A percentile compares a stretch with the other conserved stretches of the same genome.
phyloP scores from a whole-genome alignment of 768 basidiomycete species.

The Imleria badia region DNA sequence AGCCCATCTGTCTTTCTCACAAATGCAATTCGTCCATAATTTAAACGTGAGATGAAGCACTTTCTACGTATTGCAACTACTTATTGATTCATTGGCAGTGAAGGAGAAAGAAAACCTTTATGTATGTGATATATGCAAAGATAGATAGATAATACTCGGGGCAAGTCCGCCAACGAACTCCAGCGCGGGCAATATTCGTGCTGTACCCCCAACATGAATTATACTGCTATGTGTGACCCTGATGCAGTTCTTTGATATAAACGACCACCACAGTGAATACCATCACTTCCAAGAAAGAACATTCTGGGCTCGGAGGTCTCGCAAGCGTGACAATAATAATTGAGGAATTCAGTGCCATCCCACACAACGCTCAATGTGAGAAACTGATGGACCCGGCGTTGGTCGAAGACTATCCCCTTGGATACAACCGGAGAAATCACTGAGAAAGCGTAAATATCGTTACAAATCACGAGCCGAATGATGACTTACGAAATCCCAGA shows the following conservation, averaged over 20 bases:
- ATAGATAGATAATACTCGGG: slow-evolving; percentile 9
- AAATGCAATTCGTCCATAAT: not conserved
- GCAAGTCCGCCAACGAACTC: slow-evolving; percentile 8
- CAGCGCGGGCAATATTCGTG: slow-evolving; percentile 9
- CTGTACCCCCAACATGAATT: not conserved
- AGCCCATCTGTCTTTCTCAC: not conserved
- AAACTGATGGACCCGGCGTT: not conserved
- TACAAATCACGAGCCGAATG: not conserved
- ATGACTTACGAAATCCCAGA: slow-evolving; percentile 62
- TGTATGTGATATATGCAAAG: too few species aligned
- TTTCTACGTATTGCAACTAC: not conserved
- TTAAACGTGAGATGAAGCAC: not conserved
- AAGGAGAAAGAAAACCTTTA: not conserved
- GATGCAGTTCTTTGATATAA: not conserved
- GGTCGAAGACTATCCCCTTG: not conserved
- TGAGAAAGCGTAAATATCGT: slow-evolving; percentile 8
- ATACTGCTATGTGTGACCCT: slow-evolving; percentile 6
- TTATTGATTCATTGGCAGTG: not conserved
- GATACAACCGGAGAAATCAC: slow-evolving; percentile 19
- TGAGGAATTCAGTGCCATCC: not conserved
- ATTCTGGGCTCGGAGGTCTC: not conserved
- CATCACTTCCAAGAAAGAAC: slow-evolving; percentile 1
- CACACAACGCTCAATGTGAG: slow-evolving; percentile 5
- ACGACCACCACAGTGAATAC: slow-evolving; percentile 1
- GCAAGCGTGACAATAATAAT: slow-evolving; percentile 3